A percentile compares a stretch with the other conserved stretches of the same genome.
phyloP scores from a whole-genome alignment of 1,139 yeast genomes.

The Casaregolazyma suthepensis region DNA sequence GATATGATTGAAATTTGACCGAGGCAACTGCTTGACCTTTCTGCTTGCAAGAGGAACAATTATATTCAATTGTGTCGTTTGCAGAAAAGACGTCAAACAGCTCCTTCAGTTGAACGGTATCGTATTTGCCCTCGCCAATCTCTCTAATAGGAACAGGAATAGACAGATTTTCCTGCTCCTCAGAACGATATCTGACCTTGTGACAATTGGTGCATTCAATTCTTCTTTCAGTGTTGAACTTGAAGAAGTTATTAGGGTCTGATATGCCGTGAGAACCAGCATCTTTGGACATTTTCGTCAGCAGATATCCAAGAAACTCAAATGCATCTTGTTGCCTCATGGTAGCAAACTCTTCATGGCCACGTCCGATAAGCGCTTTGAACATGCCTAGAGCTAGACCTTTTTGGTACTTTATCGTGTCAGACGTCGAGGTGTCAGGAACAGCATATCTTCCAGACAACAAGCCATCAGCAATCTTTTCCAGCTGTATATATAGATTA shows the following conservation, averaged over 20 bases:
- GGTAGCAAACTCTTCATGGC: constrained; percentile 76
- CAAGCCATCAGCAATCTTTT: constrained; percentile 76
- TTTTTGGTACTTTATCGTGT: constrained; percentile 47
- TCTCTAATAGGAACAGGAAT: constrained; percentile 49
- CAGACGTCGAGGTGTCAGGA: constrained; percentile 36
- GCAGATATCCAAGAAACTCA: constrained; percentile 70
- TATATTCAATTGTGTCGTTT: constrained; percentile 49
- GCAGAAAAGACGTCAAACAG: constrained; percentile 44
- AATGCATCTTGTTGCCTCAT: constrained; percentile 93
- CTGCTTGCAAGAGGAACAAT: constrained; percentile 54
- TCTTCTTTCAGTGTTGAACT: constrained; percentile 60
- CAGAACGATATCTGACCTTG: constrained; percentile 51
- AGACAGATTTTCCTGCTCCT: constrained; percentile 62
- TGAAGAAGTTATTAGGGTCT: constrained; percentile 54
- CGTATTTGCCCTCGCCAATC: constrained; percentile 45
- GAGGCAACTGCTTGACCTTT: constrained; percentile 40
- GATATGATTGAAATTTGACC: constrained; percentile 55
- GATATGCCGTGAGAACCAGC: constrained; percentile 9
- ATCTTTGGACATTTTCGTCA: constrained; percentile 44
- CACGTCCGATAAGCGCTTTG: constrained; percentile 68
- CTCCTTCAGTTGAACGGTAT: constrained; percentile 47
- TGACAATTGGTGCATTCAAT: constrained; percentile 58
- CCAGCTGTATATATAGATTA: constrained; percentile 64
- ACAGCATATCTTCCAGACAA: constrained; percentile 66
- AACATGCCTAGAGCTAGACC: constrained; percentile 77